Conservation (phyloP, 768 basidiomycete species). For the Termitomyces sp. region DNA sequence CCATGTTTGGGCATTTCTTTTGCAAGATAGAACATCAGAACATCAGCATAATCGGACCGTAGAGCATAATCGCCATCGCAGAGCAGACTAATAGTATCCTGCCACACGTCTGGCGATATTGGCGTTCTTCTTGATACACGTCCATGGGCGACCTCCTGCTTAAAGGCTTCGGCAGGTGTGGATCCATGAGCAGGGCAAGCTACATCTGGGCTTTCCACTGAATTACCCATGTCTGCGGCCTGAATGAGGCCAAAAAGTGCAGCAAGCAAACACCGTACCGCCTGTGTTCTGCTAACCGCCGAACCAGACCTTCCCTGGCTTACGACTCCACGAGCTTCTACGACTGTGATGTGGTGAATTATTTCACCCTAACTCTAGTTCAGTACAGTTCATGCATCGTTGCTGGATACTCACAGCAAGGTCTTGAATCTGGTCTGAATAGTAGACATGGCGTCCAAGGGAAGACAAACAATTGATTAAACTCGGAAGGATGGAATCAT, state of each 20-base stretch:
- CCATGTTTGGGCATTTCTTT: constrained; percentile 67
- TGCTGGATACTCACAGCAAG: constrained; percentile 45
- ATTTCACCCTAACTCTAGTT: constrained; percentile 52
- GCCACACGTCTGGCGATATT: constrained; percentile 83
- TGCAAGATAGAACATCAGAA: constrained; percentile 70
- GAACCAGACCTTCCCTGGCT: constrained; percentile 27
- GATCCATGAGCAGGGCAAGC: constrained; percentile 2
- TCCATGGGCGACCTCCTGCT: constrained; percentile 23
- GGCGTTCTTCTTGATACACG: constrained; percentile 53
- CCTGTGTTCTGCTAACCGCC: constrained; percentile 46
- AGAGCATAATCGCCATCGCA: constrained; percentile 78
- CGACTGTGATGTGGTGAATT: constrained; percentile 61
- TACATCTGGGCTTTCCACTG: constrained; percentile 26
- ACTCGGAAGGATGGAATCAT: constrained; percentile 59
- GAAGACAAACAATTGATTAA: constrained; percentile 77
- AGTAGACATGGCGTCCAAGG: constrained; percentile 88
- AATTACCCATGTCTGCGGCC: constrained; percentile 40
- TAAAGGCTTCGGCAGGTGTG: constrained; percentile 21
- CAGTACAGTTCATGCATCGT: not conserved
- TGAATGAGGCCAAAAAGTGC: constrained; percentile 66
- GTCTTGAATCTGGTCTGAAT: constrained; percentile 94
- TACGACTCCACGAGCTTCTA: constrained; percentile 60
- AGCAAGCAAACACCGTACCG: constrained; percentile 64
- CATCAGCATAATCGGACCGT: constrained; percentile 69
- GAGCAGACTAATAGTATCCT: constrained; percentile 80